phyloP scores from a whole-genome alignment of 805 yeast species.

The Kazachstania psychrophila region DNA sequence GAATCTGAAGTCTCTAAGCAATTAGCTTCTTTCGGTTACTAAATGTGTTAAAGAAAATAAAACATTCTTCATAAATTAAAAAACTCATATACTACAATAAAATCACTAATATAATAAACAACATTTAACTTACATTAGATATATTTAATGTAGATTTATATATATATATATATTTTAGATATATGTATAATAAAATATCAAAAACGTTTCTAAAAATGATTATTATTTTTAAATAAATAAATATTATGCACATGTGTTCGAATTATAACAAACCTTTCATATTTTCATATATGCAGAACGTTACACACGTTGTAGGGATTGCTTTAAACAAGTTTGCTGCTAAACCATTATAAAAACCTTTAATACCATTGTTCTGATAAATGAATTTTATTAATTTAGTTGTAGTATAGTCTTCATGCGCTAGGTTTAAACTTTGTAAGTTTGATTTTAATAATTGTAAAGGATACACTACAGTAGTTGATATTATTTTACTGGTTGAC shows the following conservation, averaged over 20 bases:
- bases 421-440: conserved; percentile 45
- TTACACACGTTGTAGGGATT: conserved; percentile 86
- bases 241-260: not conserved
- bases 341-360: conserved; percentile 78
- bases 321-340: conserved; percentile 71
- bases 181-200: not conserved
- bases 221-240: not conserved
- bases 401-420: conserved; percentile 18
- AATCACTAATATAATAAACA: no score
- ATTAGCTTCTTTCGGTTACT: conserved; percentile 96
- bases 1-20: conserved; percentile 84
- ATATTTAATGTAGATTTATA: not conserved
- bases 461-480: conserved; percentile 70
- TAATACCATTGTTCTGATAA: conserved; percentile 42
- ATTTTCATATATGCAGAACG: conserved; percentile 77
- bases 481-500: conserved; percentile 55
- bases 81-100: not conserved
- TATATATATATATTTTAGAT: not conserved
- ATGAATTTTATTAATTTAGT: conserved; percentile 33
- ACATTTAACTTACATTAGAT: no score
- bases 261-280: conserved; percentile 29
- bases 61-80: no score
- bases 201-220: no score
- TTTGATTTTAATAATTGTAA: conserved; percentile 73
- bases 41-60: conserved; percentile 32